Evolutionary conservation across 768 basidiomycete genomes (phyloP).

Genomic region (Basidioascus undulatus): DNA sequence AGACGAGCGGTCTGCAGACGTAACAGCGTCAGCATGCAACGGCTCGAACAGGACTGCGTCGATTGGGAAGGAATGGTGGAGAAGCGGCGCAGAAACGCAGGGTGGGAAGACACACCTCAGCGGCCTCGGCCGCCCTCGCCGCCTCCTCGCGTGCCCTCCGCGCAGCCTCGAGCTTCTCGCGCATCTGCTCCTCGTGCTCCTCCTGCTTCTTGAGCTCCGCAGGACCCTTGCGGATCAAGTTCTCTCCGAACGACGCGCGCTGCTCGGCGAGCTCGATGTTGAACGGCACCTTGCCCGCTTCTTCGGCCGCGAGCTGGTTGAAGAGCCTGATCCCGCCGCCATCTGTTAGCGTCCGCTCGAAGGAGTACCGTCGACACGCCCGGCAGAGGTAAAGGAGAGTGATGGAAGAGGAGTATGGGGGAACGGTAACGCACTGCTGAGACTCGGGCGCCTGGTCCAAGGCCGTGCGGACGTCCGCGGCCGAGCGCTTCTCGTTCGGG

Average conservation of each 20-base stretch:
- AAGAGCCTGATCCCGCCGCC: slow-evolving; percentile 34
- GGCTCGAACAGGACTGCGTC: not conserved
- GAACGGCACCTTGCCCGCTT: slow-evolving; percentile 47
- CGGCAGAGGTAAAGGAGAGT: not conserved
- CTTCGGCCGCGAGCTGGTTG: slow-evolving; percentile 52
- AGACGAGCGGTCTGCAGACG: slow-evolving; percentile 29
- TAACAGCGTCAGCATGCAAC: slow-evolving; percentile 1
- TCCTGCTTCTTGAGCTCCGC: slow-evolving; percentile 7
- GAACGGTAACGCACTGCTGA: slow-evolving; percentile 39
- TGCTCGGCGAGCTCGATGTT: slow-evolving; percentile 68
- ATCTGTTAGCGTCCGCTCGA: not conserved
- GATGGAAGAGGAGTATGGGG: not conserved
- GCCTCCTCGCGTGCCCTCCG: slow-evolving; percentile 54
- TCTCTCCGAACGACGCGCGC: slow-evolving; percentile 68
- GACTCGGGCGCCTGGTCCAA: slow-evolving; percentile 63
- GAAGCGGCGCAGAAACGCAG: not conserved
- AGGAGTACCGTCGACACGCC: not conserved
- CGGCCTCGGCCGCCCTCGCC: slow-evolving; percentile 30
- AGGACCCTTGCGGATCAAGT: slow-evolving; percentile 27
- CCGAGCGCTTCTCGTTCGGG: slow-evolving; percentile 44
- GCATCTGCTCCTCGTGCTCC: slow-evolving; percentile 13
- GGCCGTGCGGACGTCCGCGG: slow-evolving; percentile 52
- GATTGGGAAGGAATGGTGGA: not conserved
- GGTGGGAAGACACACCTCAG: slow-evolving; percentile 30
- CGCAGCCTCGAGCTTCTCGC: slow-evolving; percentile 41